Conservation (phyloP, 2,329 filamentous ascomycete genomes). For the Trichoderma harzianum region DNA sequence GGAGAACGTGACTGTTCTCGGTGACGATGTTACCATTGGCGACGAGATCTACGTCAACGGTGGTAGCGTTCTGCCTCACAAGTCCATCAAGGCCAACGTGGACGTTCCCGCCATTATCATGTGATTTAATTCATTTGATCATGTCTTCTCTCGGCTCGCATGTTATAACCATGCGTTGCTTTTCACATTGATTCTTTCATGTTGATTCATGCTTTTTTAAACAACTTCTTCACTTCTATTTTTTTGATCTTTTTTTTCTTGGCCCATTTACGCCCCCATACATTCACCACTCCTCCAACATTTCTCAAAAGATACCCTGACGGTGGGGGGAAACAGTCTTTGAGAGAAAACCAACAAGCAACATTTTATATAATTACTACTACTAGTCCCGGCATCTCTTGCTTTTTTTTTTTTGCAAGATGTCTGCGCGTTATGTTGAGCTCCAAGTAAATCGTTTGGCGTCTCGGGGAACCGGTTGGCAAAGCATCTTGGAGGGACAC, state of each 20-base stretch:
- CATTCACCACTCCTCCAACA: conserved; percentile 16
- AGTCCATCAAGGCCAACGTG: conserved; percentile 98
- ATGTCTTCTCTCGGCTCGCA: neutral
- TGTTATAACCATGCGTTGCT: neutral
- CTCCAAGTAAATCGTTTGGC: conserved; percentile 18
- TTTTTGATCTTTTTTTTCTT: neutral
- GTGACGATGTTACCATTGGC: conserved; percentile 95
- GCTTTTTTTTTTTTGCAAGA: neutral
- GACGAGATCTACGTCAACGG: conserved; percentile 99
- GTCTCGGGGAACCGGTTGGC: conserved; percentile 20
- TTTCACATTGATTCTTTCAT: neutral
- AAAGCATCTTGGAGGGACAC: conserved; percentile 14
- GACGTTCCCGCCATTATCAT: conserved; percentile 72
- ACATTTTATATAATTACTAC: conserved; percentile 15
- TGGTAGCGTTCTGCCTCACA: conserved; percentile 91
- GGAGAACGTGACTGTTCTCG: conserved; percentile 97
- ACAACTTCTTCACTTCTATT: neutral
- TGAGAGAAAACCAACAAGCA: conserved; percentile 11
- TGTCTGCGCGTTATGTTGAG: conserved; percentile 13
- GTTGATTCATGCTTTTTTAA: neutral
- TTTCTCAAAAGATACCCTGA: conserved; percentile 16
- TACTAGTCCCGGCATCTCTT: conserved; percentile 9
- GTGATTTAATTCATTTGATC: conserved; percentile 38
- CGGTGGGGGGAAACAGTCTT: conserved; percentile 16
- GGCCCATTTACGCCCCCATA: conserved; percentile 4